A percentile compares a stretch with the other conserved stretches of the same genome.
Conservation (phyloP, 1,284 basidiomycete species). For the Pseudozyma sp. region DNA sequence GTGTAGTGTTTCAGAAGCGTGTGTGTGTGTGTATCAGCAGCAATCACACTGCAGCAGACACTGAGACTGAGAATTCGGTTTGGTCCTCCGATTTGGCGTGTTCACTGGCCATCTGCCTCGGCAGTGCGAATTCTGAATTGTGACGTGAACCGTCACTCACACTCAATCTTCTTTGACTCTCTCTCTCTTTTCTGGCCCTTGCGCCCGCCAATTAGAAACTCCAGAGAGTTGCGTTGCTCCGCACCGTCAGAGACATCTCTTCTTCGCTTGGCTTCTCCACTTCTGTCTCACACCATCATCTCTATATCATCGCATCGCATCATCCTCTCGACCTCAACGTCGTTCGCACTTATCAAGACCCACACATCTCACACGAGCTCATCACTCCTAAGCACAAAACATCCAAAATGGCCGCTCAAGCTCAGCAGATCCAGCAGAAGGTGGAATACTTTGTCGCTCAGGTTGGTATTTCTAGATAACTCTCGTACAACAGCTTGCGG, state of each 20-base stretch:
- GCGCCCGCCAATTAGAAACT: neutral
- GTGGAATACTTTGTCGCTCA: conserved; percentile 66
- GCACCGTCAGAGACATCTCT: neutral
- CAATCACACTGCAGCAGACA: neutral
- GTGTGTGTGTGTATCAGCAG: neutral
- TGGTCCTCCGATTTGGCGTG: conserved; percentile 15
- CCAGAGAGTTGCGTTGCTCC: neutral
- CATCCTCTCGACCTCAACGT: conserved; percentile 17
- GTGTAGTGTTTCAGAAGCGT: neutral
- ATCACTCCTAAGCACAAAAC: conserved; percentile 3
- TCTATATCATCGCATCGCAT: neutral
- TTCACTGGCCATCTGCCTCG: conserved; percentile 12
- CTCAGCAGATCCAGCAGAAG: conserved; percentile 66
- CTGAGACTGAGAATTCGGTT: neutral
- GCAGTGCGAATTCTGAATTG: neutral
- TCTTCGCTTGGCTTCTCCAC: neutral
- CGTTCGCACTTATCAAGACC: neutral
- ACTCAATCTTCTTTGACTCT: conserved; percentile 9
- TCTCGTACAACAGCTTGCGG: neutral
- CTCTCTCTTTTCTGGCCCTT: neutral
- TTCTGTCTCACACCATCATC: conserved; percentile 10
- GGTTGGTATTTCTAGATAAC: conserved; percentile 45
- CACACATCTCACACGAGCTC: conserved; percentile 6
- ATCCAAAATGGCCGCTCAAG: conserved; percentile 61
- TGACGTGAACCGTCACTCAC: conserved; percentile 10